Evolutionary conservation across 1,284 basidiomycete species (phyloP).

Genomic region (Cystobasidium slooffiae): DNA sequence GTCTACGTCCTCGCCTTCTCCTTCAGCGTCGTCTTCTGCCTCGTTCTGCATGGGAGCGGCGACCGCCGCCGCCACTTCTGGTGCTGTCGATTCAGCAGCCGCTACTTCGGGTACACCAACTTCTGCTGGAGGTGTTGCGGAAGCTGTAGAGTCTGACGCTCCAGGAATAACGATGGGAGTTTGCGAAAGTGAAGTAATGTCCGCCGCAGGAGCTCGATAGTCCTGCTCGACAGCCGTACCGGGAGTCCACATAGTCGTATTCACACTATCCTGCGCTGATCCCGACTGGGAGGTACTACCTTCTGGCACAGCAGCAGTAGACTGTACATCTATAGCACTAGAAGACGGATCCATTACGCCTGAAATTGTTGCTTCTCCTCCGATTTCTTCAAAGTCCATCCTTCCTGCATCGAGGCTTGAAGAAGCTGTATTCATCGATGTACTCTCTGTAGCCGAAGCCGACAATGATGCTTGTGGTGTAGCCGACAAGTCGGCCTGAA

Average conservation of each 20-base stretch:
- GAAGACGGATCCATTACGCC: too few relatives aligned
- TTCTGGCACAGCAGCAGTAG: too few relatives aligned
- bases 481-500: too few relatives aligned
- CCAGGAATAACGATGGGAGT: background rate
- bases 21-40: background rate
- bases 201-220: conserved; percentile 7
- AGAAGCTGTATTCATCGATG: too few relatives aligned
- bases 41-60: background rate
- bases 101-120: background rate
- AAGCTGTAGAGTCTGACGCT: background rate
- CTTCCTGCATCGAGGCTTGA: background rate
- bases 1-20: background rate
- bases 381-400: background rate
- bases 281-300: too few relatives aligned
- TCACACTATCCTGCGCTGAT: background rate
- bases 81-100: background rate
- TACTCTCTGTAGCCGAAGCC: too few relatives aligned
- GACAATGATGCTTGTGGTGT: too few relatives aligned
- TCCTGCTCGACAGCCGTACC: conserved; percentile 5
- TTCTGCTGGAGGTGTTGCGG: background rate
- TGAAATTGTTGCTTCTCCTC: too few relatives aligned
- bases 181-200: conserved; percentile 1
- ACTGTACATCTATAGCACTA: too few relatives aligned
- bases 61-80: background rate
- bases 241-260: conserved; percentile 7